Percentiles rank a stretch among this genome's conserved stretches.
Evolutionary conservation across 2,329 filamentous ascomycete species (phyloP).

Genomic region (Trichoderma sp.): DNA sequence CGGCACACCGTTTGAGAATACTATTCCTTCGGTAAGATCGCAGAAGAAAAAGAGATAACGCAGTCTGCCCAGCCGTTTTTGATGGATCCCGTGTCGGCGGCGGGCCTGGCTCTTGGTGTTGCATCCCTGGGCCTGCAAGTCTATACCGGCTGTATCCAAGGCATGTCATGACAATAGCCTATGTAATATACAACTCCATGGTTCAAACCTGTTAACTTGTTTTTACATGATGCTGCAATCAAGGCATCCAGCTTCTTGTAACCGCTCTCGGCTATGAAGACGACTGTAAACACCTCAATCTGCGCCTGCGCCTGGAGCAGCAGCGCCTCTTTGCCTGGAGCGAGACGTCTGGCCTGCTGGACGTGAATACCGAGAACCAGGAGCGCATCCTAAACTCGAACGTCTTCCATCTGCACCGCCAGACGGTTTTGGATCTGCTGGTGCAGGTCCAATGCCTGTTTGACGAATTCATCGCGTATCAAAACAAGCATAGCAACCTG

Average conservation of each 20-base stretch:
- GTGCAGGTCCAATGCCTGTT: constrained; percentile 51
- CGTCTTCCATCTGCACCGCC: constrained; percentile 50
- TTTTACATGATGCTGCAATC: neutral
- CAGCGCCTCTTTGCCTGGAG: constrained; percentile 53
- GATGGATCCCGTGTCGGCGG: constrained; percentile 47
- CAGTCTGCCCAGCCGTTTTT: neutral
- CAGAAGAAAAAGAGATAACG: neutral
- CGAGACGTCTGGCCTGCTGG: constrained; percentile 51
- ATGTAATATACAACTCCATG: neutral
- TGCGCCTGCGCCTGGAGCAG: constrained; percentile 53
- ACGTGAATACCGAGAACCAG: constrained; percentile 45
- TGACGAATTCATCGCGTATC: constrained; percentile 48
- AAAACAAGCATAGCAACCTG: constrained; percentile 43
- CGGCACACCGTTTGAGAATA: neutral
- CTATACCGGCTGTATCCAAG: constrained; percentile 50
- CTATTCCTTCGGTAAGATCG: neutral
- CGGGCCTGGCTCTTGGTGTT: constrained; percentile 48
- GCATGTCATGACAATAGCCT: constrained; percentile 28
- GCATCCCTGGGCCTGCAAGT: constrained; percentile 50
- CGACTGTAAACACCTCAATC: constrained; percentile 50
- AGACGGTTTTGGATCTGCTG: constrained; percentile 51
- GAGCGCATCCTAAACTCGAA: constrained; percentile 49
- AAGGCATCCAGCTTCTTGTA: constrained; percentile 50
- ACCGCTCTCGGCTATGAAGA: constrained; percentile 52
- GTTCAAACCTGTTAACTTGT: constrained; percentile 4